Base-by-base conservation (phyloP, 768 basidiomycete species). In the Russula lepida region DNA sequence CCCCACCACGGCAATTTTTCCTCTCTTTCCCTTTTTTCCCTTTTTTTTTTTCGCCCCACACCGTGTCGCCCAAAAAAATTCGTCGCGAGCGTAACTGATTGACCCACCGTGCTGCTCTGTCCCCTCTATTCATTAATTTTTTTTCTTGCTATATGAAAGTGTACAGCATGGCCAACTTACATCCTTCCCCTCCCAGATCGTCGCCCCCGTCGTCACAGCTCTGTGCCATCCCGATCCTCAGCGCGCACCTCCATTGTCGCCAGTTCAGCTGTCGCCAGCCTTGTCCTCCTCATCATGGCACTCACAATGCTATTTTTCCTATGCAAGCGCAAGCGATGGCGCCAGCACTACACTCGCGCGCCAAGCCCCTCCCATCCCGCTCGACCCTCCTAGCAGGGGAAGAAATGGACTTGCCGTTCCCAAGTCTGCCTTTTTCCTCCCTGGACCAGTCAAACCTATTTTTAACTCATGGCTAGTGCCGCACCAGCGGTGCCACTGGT, bases 191-290 rank as follows among this genome's bases (percentile, higher is more conserved):
- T 19, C 27, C 49, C 39, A 66, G 65, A n/a, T 64, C 4, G 50
- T 57, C 19, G 60, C 65, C 13, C 65, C 65, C 7, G 54, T 66
- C 55, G 58, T 60, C 30, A 66, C 65, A 1, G 11, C 62, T 33
- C 54, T 6, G 15, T 48, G 1, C 9, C 50, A 0, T 23, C 28
- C 50, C 8, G 1, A 0, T 19, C 27, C 12, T 60, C 65, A 13
- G 1, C 55, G 1, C 65, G 63, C 19, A 52, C 59, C 6, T 39
- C 47, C 32, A 12, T 65, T 25, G 62, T 66, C 25, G 50, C 50
- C 0, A 64, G 63, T 7, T 58, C 59, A 9, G 56, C 60, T 21
- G 17, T 62, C 17, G 63, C 60, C 21, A 64, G 57, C 44, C 19
- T 49, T 21, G 52, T 27, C 6, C 11, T 62, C 17, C 32, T 66